Evolutionary conservation across 2,329 filamentous ascomycete genomes (phyloP).

Genomic region (Exophiala spinifera): DNA sequence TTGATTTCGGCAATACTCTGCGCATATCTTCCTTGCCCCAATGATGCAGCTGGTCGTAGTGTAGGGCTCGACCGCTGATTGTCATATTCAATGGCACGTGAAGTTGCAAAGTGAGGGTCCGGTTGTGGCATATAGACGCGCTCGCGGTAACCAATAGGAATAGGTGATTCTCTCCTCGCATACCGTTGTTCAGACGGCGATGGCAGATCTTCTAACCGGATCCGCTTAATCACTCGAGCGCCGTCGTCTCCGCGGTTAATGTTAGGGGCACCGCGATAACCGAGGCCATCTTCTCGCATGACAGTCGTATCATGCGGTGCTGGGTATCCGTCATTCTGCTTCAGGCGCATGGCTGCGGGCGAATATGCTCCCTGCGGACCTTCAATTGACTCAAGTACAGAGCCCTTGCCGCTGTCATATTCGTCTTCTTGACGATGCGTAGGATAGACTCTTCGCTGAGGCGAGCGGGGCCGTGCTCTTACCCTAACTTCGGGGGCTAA

Average conservation of each 20-base stretch:
- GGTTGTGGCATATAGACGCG: slow-evolving; percentile 9
- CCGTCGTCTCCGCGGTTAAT: slow-evolving; percentile 11
- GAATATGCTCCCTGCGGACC: slow-evolving; percentile 22
- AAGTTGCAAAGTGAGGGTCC: slow-evolving; percentile 1
- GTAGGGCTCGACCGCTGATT: slow-evolving; percentile 10
- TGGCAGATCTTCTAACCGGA: slow-evolving; percentile 15
- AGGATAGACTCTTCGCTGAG: slow-evolving; percentile 8
- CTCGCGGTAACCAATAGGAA: slow-evolving; percentile 8
- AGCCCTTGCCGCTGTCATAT: slow-evolving; percentile 20
- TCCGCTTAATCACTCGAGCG: slow-evolving; percentile 15
- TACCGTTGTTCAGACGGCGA: slow-evolving; percentile 3
- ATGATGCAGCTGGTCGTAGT: slow-evolving; percentile 3
- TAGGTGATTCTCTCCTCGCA: slow-evolving; percentile 12
- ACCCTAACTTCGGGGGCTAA: neutral
- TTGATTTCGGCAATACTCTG: slow-evolving; percentile 11
- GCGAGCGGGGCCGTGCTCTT: slow-evolving; percentile 23
- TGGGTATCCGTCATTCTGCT: slow-evolving; percentile 15
- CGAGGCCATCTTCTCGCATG: slow-evolving; percentile 5
- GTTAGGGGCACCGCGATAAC: slow-evolving; percentile 2
- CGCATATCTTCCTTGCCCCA: slow-evolving; percentile 9
- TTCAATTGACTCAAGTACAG: slow-evolving; percentile 27
- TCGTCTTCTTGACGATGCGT: slow-evolving; percentile 9
- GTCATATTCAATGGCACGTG: slow-evolving; percentile 14
- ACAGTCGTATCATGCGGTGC: slow-evolving; percentile 17
- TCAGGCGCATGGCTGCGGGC: slow-evolving; percentile 14